Evolutionary conservation across 352 stramenopile genomes (phyloP), one percentile per base, ranked within the genome.

Genomic region (Plasmopara halstedii): DNA sequence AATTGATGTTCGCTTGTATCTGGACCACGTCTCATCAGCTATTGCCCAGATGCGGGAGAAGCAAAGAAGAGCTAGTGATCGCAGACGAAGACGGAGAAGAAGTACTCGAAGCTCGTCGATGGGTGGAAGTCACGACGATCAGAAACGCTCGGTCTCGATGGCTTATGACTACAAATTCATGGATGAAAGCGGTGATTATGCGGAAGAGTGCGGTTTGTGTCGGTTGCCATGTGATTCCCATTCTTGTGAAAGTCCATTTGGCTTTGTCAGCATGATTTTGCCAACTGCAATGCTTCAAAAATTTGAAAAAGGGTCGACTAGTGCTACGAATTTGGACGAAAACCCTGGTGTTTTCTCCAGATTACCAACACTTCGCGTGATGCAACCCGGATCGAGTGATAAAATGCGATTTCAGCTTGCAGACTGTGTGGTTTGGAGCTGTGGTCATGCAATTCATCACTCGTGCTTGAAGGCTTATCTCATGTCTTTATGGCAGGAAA

Each of bases 381-480:
- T 67, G 7, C 49, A 61, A 14, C 55, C 63, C 3, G 59, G 56
- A 18, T 53, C 52, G 8, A 62, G 47, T 7, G 56, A 68, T 32
- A 46, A 64, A 14, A 65, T 57, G 49, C 52, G 48, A 4, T 34
- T 76, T 37, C 62, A 76, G 42, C 53, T 77, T 20, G 53, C 47
- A 1, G 70, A 86, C 34, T 58, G 58, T 2, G 54, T 78, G 3
- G 55, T 88, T 7, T 86, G 73, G 74, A 88, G 65, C 26, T 92
- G 80, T 42, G 77, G 77, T 2, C 81, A 92, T 22, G 45, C 64
- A 11, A 73, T 92, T 26, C 81, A 92, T 31, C 63, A 79, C 26
- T 40, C 61, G 0, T 92, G 81, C 33, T 64, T 92, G 8, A 73
- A 84, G 50, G 59, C 73, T 6, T 92, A 92, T 53, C 32, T 90